These are phyloP conservation scores for Cyberlindnera maritima DNA, from an alignment of 805 yeast species.

Conservation along the genomic window DNA sequence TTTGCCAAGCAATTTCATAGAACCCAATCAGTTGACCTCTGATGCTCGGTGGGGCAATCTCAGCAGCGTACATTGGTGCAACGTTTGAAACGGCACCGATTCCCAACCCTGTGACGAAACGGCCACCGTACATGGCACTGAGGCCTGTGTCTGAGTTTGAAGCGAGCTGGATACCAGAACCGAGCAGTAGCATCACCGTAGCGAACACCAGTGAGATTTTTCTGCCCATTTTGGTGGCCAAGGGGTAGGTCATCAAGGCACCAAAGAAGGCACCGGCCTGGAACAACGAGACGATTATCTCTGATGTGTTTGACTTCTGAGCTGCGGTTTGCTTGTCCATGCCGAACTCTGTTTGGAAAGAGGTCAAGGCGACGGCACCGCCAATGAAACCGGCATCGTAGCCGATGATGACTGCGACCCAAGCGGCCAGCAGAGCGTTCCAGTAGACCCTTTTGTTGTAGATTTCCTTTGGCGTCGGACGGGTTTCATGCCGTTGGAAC, in stretches of 20 bases:
- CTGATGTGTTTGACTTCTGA: slow-evolving; percentile 29
- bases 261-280: slow-evolving; percentile 55
- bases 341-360: slow-evolving; percentile 45
- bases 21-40: slow-evolving; percentile 46
- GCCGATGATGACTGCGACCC: slow-evolving; percentile 50
- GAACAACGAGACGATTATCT: slow-evolving; percentile 47
- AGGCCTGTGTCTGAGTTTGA: slow-evolving; percentile 31
- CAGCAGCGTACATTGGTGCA: slow-evolving; percentile 48
- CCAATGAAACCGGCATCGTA: slow-evolving; percentile 58
- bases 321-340: slow-evolving; percentile 32
- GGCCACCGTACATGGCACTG: slow-evolving; percentile 48
- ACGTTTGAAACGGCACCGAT: slow-evolving; percentile 50
- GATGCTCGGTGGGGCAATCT: slow-evolving; percentile 44
- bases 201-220: slow-evolving; percentile 37
- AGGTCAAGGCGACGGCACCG: slow-evolving; percentile 44
- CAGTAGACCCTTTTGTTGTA: slow-evolving; percentile 44
- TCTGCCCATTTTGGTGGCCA: slow-evolving; percentile 41
- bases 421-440: slow-evolving; percentile 43
- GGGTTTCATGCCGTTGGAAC: slow-evolving; percentile 20
- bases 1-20: slow-evolving; percentile 47
- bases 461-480: slow-evolving; percentile 39
- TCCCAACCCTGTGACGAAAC: slow-evolving; percentile 48
- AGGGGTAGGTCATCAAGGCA: slow-evolving; percentile 40
- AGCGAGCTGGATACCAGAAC: slow-evolving; percentile 41
- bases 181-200: slow-evolving; percentile 40